A percentile compares a stretch with the other conserved stretches of the same genome.
phyloP scores from a whole-genome alignment of 139 green algal genomes.

The Gonium pectorale region DNA sequence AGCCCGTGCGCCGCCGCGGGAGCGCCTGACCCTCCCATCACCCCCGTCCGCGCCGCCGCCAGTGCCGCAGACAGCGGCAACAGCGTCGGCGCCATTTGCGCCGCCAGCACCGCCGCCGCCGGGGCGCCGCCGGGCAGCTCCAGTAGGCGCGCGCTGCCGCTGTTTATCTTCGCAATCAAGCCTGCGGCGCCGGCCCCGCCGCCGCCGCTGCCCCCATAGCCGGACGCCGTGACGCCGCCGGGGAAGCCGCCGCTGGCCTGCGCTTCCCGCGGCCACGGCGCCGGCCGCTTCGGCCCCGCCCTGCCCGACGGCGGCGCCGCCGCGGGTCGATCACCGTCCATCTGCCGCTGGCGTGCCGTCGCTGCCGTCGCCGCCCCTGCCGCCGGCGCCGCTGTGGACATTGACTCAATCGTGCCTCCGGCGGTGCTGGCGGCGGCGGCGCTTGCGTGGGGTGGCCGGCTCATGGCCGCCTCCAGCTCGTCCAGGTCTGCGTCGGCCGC shows the following conservation, averaged over 20 bases:
- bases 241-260: background rate
- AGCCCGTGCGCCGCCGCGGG: no score
- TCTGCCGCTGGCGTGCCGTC: no score
- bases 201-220: background rate
- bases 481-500: background rate
- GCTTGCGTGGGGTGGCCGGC: background rate
- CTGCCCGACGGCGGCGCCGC: no score
- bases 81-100: no score
- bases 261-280: background rate
- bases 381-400: no score
- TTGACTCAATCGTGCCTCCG: no score
- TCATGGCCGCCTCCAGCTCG: conserved; percentile 16
- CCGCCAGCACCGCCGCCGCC: no score
- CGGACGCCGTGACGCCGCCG: background rate
- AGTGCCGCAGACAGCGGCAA: background rate
- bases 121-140: no score
- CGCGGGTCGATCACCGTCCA: no score
- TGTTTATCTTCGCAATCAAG: conserved; percentile 43
- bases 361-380: no score
- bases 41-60: background rate
- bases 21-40: no score
- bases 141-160: conserved; percentile 28
- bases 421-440: background rate
- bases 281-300: background rate
- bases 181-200: background rate